These are phyloP conservation scores for Phytophthora citricola DNA, from an alignment of 352 stramenopile genomes.

Conservation along the genomic window DNA sequence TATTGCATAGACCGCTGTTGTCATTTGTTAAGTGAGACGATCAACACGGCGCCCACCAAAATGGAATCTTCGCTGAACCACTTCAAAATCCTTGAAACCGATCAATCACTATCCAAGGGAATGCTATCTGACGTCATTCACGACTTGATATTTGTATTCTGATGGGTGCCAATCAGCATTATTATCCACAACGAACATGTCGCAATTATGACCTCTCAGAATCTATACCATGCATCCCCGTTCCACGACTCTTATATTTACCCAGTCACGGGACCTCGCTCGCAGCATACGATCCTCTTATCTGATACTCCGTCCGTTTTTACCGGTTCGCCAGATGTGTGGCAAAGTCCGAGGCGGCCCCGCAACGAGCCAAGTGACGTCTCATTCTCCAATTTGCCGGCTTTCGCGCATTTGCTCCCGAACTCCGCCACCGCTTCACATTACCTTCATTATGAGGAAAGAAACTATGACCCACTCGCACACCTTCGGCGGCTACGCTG, in stretches of 20 bases:
- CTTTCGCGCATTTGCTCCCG: slow-evolving; percentile 8
- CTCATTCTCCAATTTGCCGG: slow-evolving; percentile 36
- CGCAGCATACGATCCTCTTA: slow-evolving; percentile 6
- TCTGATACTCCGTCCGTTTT: slow-evolving; percentile 17
- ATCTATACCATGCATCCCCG: slow-evolving; percentile 10
- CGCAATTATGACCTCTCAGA: slow-evolving; percentile 14
- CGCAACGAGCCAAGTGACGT: slow-evolving; percentile 25
- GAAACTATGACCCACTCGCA: slow-evolving; percentile 61
- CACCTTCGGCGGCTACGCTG: slow-evolving; percentile 42
- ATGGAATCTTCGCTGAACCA: slow-evolving; percentile 19
- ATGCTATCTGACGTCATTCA: slow-evolving; percentile 8
- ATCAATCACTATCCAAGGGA: slow-evolving; percentile 8
- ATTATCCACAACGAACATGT: slow-evolving; percentile 17
- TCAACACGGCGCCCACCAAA: slow-evolving; percentile 15
- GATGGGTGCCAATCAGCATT: not conserved
- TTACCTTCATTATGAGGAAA: slow-evolving; percentile 45
- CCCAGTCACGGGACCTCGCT: slow-evolving; percentile 4
- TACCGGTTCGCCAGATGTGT: slow-evolving; percentile 1
- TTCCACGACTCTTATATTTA: not conserved
- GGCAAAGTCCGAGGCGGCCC: slow-evolving; percentile 10
- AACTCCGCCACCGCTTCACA: not conserved
- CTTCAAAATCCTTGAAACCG: slow-evolving; percentile 31
- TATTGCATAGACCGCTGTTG: not conserved
- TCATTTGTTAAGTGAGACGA: slow-evolving; percentile 17
- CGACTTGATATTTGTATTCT: slow-evolving; percentile 4